A percentile compares a stretch with the other conserved stretches of the same genome.
phyloP scores from a whole-genome alignment of 78 protist genomes.

The Pelomyxa schiedti region DNA sequence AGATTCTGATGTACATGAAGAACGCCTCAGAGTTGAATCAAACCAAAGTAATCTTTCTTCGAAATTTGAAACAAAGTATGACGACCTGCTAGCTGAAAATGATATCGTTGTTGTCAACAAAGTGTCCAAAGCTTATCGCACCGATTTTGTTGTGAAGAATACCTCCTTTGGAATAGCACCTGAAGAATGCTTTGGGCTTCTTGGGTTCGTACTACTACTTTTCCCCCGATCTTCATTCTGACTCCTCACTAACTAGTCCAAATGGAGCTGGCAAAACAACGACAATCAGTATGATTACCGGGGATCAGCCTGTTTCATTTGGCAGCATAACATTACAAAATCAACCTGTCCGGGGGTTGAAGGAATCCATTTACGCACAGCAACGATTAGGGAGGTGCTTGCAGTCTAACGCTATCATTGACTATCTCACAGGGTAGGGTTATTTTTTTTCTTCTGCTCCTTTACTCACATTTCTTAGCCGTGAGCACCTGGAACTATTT shows the following conservation, averaged over 20 bases:
- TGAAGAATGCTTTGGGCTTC: background rate
- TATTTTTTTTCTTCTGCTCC: no score
- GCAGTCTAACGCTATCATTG: conserved; percentile 68
- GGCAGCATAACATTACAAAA: conserved; percentile 76
- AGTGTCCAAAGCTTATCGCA: background rate
- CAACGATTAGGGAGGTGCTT: conserved; percentile 75
- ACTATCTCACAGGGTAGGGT: conserved; percentile 49
- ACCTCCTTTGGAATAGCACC: background rate
- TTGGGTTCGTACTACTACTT: no score
- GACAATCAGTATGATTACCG: conserved; percentile 63
- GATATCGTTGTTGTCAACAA: background rate
- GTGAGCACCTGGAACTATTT: conserved; percentile 67
- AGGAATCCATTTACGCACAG: conserved; percentile 6
- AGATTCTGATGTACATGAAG: background rate
- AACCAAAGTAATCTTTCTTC: no score
- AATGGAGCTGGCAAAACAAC: conserved; percentile 94
- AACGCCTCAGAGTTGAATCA: background rate
- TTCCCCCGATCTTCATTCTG: no score
- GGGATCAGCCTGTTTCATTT: conserved; percentile 48
- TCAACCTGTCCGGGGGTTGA: conserved; percentile 10
- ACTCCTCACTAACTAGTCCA: no score
- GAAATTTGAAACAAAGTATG: no score
- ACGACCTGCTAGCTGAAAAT: background rate
- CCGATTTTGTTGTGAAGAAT: background rate
- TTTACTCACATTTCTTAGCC: no score